Evolutionary conservation across 805 yeast genomes (phyloP).

Genomic region (Wickerhamomyces hampshirensis): DNA sequence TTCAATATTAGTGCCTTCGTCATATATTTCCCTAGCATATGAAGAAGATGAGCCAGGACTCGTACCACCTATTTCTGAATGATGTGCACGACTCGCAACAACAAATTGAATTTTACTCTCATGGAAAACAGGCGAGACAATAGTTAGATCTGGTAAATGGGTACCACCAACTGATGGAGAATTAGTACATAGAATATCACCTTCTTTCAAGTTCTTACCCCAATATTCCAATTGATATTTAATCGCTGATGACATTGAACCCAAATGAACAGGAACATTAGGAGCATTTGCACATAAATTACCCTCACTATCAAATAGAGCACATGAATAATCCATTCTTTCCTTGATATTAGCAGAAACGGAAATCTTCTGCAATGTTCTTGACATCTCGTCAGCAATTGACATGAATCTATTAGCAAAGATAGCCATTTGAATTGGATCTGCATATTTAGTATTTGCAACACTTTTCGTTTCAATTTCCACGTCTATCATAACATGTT

Average conservation of each 20-base stretch:
- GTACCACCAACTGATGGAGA: constrained; percentile 43
- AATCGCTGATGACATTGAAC: constrained; percentile 42
- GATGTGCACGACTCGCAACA: constrained; percentile 58
- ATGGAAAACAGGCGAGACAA: constrained; percentile 50
- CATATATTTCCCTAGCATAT: constrained; percentile 45
- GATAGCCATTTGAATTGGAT: constrained; percentile 40
- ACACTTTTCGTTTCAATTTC: constrained; percentile 30
- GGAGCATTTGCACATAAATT: constrained; percentile 43
- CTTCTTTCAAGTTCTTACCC: constrained; percentile 34
- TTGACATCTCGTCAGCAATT: constrained; percentile 46
- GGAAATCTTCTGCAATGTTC: constrained; percentile 40
- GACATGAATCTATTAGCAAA: constrained; percentile 45
- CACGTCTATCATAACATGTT: constrained; percentile 30
- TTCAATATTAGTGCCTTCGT: constrained; percentile 53
- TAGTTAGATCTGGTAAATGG: constrained; percentile 48
- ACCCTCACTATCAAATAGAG: constrained; percentile 41
- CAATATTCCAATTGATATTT: constrained; percentile 34
- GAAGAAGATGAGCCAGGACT: constrained; percentile 56
- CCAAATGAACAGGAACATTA: constrained; percentile 43
- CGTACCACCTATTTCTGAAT: constrained; percentile 60
- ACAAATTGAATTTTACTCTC: constrained; percentile 44
- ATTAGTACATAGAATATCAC: constrained; percentile 41
- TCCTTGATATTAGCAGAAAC: constrained; percentile 44
- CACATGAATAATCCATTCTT: constrained; percentile 44
- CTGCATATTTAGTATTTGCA: constrained; percentile 40